These are phyloP conservation scores for Rubus parviflorus DNA, from an alignment of 306 rosid genomes.

Conservation along the genomic window DNA sequence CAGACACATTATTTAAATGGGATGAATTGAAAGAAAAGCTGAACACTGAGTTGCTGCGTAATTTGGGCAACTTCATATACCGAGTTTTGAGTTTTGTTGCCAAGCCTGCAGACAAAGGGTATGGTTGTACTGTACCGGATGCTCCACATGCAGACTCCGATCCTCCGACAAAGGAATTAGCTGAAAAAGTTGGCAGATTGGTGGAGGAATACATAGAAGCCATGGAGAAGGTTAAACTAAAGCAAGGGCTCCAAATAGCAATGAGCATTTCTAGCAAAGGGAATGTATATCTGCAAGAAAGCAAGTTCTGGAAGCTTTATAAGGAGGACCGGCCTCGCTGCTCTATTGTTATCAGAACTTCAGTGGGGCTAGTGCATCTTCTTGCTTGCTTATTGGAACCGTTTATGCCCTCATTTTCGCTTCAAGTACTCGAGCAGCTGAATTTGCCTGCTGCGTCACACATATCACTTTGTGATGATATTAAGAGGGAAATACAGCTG, in stretches of 20 bases:
- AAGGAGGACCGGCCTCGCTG: conserved; percentile 75
- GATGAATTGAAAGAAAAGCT: conserved; percentile 88
- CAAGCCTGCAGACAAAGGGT: conserved; percentile 79
- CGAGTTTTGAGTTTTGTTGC: conserved; percentile 92
- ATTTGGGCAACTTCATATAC: conserved; percentile 88
- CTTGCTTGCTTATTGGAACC: conserved; percentile 88
- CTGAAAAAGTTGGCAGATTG: conserved; percentile 55
- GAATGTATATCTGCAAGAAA: conserved; percentile 76
- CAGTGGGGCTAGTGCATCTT: conserved; percentile 77
- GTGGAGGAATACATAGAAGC: conserved; percentile 73
- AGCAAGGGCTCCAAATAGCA: conserved; percentile 87
- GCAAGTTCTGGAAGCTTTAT: conserved; percentile 78
- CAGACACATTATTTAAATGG: conserved; percentile 90
- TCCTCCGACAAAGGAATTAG: conserved; percentile 48
- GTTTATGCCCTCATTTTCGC: conserved; percentile 81
- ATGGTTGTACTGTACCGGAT: conserved; percentile 62
- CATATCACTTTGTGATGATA: conserved; percentile 65
- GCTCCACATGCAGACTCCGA: conserved; percentile 48
- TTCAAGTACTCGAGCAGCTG: conserved; percentile 82
- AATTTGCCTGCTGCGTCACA: conserved; percentile 55
- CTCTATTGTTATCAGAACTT: conserved; percentile 73
- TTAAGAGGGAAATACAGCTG: conserved; percentile 60
- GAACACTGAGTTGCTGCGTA: conserved; percentile 77
- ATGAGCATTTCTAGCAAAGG: conserved; percentile 88
- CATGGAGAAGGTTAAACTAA: conserved; percentile 96